Evolutionary conservation across 2,329 filamentous ascomycete species (phyloP).

Genomic region (Phialocephala subalpina): DNA sequence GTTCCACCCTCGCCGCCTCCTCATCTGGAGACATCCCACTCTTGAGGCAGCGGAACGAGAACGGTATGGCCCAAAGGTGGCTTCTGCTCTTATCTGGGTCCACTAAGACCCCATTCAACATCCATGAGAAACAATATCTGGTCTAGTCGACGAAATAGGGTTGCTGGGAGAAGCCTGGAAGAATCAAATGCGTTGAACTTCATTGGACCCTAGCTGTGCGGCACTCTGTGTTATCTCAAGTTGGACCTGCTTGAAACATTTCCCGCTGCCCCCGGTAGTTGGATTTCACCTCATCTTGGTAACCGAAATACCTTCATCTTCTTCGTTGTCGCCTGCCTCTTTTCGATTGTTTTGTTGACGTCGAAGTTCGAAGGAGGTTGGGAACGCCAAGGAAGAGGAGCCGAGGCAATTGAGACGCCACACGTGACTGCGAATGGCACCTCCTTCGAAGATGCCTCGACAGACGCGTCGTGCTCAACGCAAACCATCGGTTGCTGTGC

Average conservation of each 20-base stretch:
- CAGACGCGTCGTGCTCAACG: slow-evolving; percentile 1
- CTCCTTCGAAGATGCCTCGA: slow-evolving; percentile 5
- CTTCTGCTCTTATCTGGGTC: slow-evolving; percentile 2
- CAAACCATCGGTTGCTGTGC: background rate
- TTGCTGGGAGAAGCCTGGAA: slow-evolving; percentile 4
- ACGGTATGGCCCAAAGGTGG: background rate
- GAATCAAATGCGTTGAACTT: too few species aligned
- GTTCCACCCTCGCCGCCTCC: background rate
- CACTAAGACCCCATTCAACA: background rate
- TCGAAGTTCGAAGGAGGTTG: background rate
- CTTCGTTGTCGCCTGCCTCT: slow-evolving; percentile 21
- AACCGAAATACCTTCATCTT: slow-evolving; percentile 5
- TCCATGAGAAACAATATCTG: too few species aligned
- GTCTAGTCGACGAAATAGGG: slow-evolving; percentile 2
- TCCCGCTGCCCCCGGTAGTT: background rate
- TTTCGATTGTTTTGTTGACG: slow-evolving; percentile 5
- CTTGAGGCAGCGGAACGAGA: background rate
- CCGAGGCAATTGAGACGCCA: background rate
- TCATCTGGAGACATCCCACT: slow-evolving; percentile 3
- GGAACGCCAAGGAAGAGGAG: background rate
- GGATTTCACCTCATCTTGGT: background rate
- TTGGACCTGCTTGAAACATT: slow-evolving; percentile 4
- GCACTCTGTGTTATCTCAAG: background rate
- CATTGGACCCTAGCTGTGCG: background rate
- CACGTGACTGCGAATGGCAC: background rate